Evolutionary conservation across 2,329 filamentous ascomycete genomes (phyloP).

Genomic region (Alternaria tenuissima): DNA sequence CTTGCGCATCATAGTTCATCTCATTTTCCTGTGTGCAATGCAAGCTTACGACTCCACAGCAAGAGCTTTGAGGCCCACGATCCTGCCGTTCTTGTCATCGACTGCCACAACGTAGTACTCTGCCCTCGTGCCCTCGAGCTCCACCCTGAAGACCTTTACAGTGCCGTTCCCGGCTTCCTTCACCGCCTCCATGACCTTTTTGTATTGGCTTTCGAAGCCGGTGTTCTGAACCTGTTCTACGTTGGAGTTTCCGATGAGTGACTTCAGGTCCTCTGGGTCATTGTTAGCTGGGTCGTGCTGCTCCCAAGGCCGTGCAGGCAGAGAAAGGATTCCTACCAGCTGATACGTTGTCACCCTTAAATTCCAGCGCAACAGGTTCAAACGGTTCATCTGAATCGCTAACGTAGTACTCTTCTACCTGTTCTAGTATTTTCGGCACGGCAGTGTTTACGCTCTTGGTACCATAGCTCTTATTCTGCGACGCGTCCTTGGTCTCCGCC

Average conservation of each 20-base stretch:
- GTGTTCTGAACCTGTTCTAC: slow-evolving; percentile 72
- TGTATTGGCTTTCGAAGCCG: slow-evolving; percentile 80
- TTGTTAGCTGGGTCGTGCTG: slow-evolving; percentile 16
- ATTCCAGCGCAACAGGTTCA: slow-evolving; percentile 75
- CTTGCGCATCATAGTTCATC: slow-evolving; percentile 2
- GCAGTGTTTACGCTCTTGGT: slow-evolving; percentile 57
- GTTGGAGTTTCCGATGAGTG: slow-evolving; percentile 67
- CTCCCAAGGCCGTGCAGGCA: background rate
- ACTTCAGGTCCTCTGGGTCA: slow-evolving; percentile 71
- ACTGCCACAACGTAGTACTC: slow-evolving; percentile 84
- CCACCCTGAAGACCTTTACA: slow-evolving; percentile 77
- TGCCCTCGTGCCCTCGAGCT: slow-evolving; percentile 67
- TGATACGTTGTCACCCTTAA: slow-evolving; percentile 64
- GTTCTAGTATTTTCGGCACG: slow-evolving; percentile 61
- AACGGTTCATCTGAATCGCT: slow-evolving; percentile 90
- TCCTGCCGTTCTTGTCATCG: slow-evolving; percentile 63
- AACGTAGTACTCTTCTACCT: slow-evolving; percentile 69
- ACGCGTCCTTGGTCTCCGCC: slow-evolving; percentile 32
- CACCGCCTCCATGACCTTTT: slow-evolving; percentile 72
- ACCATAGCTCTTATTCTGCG: slow-evolving; percentile 37
- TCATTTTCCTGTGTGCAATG: background rate
- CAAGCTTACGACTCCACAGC: slow-evolving; percentile 68
- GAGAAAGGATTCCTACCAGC: slow-evolving; percentile 54
- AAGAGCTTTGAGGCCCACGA: slow-evolving; percentile 82
- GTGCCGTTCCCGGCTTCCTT: slow-evolving; percentile 71